Conservation (phyloP, 768 basidiomycete species). For the Xerocomellus intermedius region DNA sequence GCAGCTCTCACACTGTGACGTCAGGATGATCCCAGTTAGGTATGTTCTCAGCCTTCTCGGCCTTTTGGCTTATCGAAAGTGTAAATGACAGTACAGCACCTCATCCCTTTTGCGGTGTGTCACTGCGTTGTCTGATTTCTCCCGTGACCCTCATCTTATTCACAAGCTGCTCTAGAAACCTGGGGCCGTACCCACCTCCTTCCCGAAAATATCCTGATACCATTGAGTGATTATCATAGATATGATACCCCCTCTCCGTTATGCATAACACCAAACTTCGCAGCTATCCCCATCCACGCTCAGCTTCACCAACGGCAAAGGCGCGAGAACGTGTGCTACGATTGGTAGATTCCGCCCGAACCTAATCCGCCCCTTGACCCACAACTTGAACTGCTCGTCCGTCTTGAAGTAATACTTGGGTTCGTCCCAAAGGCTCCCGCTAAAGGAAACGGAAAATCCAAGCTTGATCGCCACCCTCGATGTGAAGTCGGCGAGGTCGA, state of each 20-base stretch:
- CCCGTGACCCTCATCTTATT: not conserved
- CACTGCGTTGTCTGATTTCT: not conserved
- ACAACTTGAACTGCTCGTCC: conserved; percentile 33
- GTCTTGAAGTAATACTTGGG: conserved; percentile 30
- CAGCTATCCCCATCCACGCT: conserved; percentile 17
- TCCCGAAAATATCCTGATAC: not conserved
- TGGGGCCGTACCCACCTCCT: no score
- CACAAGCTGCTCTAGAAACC: not conserved
- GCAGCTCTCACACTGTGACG: not conserved
- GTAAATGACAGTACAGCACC: not conserved
- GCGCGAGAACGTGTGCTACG: conserved; percentile 28
- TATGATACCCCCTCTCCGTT: not conserved
- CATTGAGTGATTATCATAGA: not conserved
- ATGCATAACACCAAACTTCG: conserved; percentile 25
- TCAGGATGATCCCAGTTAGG: not conserved
- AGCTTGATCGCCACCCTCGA: conserved; percentile 35
- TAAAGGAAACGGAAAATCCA: conserved; percentile 36
- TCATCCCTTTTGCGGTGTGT: not conserved
- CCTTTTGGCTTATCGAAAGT: not conserved
- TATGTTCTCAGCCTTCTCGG: not conserved
- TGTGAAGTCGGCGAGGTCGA: conserved; percentile 31
- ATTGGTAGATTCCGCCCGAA: conserved; percentile 37
- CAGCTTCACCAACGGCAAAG: conserved; percentile 17
- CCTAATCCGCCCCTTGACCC: conserved; percentile 34
- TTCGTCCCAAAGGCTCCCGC: conserved; percentile 30